Percentiles rank a stretch among this genome's conserved stretches.
These are phyloP conservation scores for Solanum sparsipilum DNA, from an alignment of 257 asterid species.

Conservation along the genomic window DNA sequence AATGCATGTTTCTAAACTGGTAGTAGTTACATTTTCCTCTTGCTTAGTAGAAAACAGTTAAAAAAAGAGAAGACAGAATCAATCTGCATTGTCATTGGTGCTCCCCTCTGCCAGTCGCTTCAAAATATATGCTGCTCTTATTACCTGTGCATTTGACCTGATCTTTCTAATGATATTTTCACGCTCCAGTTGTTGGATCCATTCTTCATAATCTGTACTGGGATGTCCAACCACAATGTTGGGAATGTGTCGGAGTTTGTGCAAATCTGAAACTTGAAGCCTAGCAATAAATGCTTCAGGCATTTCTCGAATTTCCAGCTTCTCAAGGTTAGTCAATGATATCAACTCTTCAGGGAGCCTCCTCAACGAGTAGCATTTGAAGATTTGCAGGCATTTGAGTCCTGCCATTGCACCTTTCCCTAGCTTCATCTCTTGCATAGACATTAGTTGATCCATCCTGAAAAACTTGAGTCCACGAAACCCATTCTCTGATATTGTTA, in stretches of 20 bases:
- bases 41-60: too few relatives aligned
- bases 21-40: too few relatives aligned
- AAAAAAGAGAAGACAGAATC: background rate
- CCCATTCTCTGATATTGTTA: conserved; percentile 1
- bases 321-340: background rate
- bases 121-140: background rate
- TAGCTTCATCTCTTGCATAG: background rate
- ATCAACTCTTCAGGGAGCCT: background rate
- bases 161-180: background rate
- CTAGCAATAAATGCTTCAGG: background rate
- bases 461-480: background rate
- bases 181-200: background rate
- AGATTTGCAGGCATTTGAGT: conserved; percentile 5
- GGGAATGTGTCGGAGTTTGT: background rate
- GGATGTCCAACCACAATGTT: background rate
- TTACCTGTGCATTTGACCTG: background rate
- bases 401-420: conserved; percentile 2
- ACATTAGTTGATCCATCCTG: background rate
- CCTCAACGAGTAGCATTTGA: background rate
- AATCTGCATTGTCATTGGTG: background rate
- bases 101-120: background rate
- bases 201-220: background rate
- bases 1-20: too few relatives aligned
- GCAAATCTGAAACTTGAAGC: background rate
- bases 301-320: background rate